Evolutionary conservation across 192 early-diverging fungal species (phyloP).

Genomic region (Coemansia asiatica): DNA sequence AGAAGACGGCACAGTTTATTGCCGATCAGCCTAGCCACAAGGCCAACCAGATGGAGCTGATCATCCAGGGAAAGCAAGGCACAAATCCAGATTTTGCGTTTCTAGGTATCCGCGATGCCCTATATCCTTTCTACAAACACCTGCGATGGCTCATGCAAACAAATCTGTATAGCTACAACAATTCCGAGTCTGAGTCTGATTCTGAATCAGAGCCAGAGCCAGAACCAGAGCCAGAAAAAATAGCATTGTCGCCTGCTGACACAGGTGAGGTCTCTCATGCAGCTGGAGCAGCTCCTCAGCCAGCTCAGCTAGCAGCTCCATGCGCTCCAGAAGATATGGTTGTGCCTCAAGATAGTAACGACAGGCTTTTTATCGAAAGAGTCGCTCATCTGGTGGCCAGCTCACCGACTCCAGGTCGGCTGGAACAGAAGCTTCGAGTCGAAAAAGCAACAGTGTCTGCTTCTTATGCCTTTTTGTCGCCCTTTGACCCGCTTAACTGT

Average conservation of each 20-base stretch:
- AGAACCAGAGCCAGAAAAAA: not conserved
- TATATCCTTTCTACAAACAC: constrained; percentile 76
- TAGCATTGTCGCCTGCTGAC: not conserved
- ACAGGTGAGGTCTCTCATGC: not conserved
- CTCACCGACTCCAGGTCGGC: constrained; percentile 14
- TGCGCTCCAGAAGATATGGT: constrained; percentile 12
- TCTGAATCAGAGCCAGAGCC: constrained; percentile 1
- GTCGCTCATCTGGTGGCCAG: constrained; percentile 28
- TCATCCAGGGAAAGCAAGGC: constrained; percentile 72
- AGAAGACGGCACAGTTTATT: constrained; percentile 70
- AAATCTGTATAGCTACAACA: constrained; percentile 58
- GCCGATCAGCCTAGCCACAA: constrained; percentile 47
- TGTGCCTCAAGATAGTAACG: constrained; percentile 15
- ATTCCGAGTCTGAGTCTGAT: constrained; percentile 16
- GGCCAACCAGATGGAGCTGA: constrained; percentile 65
- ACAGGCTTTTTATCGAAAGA: constrained; percentile 20
- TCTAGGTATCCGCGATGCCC: constrained; percentile 55
- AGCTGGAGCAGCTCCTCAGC: not conserved
- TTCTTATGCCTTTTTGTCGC: constrained; percentile 28
- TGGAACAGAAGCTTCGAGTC: constrained; percentile 23
- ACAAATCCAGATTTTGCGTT: constrained; percentile 73
- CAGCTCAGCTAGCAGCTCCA: not conserved
- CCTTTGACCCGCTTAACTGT: constrained; percentile 13
- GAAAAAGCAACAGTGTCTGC: constrained; percentile 27
- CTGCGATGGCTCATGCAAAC: constrained; percentile 62